These are phyloP conservation scores for Phytophthora aleatoria DNA, from an alignment of 352 stramenopile species.

Conservation along the genomic window DNA sequence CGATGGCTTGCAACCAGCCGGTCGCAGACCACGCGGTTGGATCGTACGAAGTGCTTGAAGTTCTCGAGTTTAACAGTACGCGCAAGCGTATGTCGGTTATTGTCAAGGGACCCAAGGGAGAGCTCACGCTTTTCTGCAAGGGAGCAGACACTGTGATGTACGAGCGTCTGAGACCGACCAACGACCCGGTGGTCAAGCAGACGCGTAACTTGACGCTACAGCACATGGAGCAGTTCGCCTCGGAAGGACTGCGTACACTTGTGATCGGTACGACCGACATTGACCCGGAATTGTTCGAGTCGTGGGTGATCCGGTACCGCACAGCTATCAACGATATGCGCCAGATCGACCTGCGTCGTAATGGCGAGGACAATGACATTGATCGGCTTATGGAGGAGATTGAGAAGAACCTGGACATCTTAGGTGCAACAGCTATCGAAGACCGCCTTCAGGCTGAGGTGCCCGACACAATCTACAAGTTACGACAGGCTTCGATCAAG, in stretches of 20 bases:
- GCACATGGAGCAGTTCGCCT: slow-evolving; percentile 90
- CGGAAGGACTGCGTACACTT: slow-evolving; percentile 90
- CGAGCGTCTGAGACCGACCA: slow-evolving; percentile 64
- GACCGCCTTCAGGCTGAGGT: slow-evolving; percentile 93
- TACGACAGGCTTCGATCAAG: slow-evolving; percentile 93
- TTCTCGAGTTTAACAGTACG: slow-evolving; percentile 95
- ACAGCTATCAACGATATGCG: slow-evolving; percentile 85
- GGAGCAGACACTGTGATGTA: slow-evolving; percentile 92
- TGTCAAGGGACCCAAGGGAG: slow-evolving; percentile 53
- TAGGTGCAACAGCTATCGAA: slow-evolving; percentile 94
- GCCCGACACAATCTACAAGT: slow-evolving; percentile 90
- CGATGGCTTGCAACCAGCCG: slow-evolving; percentile 36
- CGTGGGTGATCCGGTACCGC: slow-evolving; percentile 73
- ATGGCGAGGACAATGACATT: slow-evolving; percentile 81
- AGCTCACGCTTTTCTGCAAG: slow-evolving; percentile 84
- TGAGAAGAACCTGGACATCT: slow-evolving; percentile 85
- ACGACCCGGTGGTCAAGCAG: slow-evolving; percentile 45
- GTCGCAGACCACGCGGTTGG: slow-evolving; percentile 37
- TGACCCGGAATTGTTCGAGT: slow-evolving; percentile 59
- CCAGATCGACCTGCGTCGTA: slow-evolving; percentile 80
- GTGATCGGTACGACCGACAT: slow-evolving; percentile 80
- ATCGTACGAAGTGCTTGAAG: slow-evolving; percentile 89
- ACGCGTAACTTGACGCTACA: slow-evolving; percentile 73
- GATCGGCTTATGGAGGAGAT: slow-evolving; percentile 86
- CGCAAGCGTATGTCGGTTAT: slow-evolving; percentile 97